Evolutionary conservation across 2,329 filamentous ascomycete genomes (phyloP).

Genomic region (Epichloe bromicola): DNA sequence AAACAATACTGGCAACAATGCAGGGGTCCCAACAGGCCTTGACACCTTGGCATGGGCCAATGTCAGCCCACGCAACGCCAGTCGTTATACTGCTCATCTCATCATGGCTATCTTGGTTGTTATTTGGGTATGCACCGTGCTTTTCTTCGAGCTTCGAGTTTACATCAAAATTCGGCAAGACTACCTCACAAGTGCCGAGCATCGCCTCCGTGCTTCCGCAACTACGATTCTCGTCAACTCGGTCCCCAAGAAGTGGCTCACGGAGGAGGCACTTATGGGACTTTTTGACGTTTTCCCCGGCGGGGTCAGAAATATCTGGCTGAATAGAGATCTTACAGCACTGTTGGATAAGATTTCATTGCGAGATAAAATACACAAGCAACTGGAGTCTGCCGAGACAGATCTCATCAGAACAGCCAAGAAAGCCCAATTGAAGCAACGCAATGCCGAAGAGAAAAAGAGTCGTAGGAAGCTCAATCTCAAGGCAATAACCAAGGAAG

Average conservation of each 20-base stretch:
- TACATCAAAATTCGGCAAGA: constrained; percentile 92
- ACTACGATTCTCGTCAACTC: constrained; percentile 89
- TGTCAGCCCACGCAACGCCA: constrained; percentile 49
- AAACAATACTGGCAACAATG: constrained; percentile 8
- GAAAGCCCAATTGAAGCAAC: constrained; percentile 60
- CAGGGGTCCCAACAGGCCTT: constrained; percentile 42
- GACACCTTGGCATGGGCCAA: constrained; percentile 85
- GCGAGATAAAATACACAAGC: constrained; percentile 55
- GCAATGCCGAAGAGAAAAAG: constrained; percentile 51
- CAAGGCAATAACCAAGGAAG: constrained; percentile 37
- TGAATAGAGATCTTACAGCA: constrained; percentile 78
- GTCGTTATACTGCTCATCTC: constrained; percentile 74
- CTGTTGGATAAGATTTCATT: constrained; percentile 73
- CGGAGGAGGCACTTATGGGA: constrained; percentile 63
- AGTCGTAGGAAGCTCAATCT: constrained; percentile 38
- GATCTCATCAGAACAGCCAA: constrained; percentile 70
- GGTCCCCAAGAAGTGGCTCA: constrained; percentile 86
- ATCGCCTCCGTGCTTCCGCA: constrained; percentile 82
- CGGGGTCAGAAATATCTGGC: constrained; percentile 89
- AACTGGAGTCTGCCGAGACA: constrained; percentile 72
- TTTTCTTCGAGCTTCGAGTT: constrained; percentile 72
- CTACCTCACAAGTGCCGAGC: constrained; percentile 86
- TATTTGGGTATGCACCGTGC: constrained; percentile 73
- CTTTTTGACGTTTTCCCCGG: constrained; percentile 95
- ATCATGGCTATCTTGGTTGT: constrained; percentile 67